Evolutionary conservation across 2,329 filamentous ascomycete genomes (phyloP), one percentile per base, ranked within the genome.

Genomic region (Didymella keratinophila): DNA sequence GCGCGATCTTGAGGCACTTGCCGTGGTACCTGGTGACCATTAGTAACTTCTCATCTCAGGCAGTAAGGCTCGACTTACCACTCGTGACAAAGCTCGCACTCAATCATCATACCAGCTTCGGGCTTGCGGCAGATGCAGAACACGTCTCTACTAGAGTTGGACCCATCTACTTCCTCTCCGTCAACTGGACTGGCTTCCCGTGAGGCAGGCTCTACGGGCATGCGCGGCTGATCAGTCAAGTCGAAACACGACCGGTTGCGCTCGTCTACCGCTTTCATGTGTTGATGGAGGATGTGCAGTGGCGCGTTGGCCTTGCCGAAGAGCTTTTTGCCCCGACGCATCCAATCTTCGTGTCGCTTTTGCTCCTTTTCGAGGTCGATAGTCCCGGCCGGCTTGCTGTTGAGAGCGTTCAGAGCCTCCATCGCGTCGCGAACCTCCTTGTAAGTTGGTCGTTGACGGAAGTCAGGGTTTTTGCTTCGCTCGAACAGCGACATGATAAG

Each of bases 91-190:
- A 97, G 83, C 75, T 98, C 95, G 75, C 95, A 99, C 78, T 99
- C 95, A 69, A 99, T 98, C 95, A 99, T 99, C 90, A 98, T 96
- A 50, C 95, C 95, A 36, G 94, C 93, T 78, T 99, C 95, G 7
- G 92, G 87, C 63, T 89, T 92, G 59, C 95, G 88, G 78, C 95
- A 99, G 66, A 99, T 97, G 77, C 95, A 99, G 76, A 98, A 99
- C 0, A 98, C 94, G 73, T 98, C 93, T 80, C 87, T 73, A 82
- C 77, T 81, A 45, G 80, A 81, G 37, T 75, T 76, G 47, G 79
- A 80, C 21, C 78, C 80, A 64, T 82, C 80, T 1, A 78, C 74
- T 48, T 78, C 71, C 23, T 75, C 73, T 21, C 71, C 84, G 2
- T 82, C 80, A 8, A 79, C 79, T 3, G 89, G 88, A 28, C 83